These are phyloP conservation scores for Camellia japonica DNA, from an alignment of 148 eudicot genomes.

Conservation along the genomic window DNA sequence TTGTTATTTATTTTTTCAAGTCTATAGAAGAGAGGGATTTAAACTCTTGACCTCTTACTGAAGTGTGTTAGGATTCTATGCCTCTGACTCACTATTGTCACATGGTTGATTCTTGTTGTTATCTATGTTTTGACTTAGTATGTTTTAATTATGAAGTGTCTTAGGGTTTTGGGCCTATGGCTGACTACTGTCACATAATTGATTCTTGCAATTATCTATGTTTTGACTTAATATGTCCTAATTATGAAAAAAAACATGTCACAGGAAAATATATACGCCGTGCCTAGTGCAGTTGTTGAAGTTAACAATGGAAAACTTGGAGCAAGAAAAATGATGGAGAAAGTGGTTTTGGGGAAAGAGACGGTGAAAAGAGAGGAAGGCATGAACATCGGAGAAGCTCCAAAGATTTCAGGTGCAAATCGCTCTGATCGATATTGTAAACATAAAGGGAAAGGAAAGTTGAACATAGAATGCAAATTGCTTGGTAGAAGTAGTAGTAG, in stretches of 20 bases:
- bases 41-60: no score
- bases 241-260: not conserved
- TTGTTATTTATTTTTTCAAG: no score
- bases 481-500: not conserved
- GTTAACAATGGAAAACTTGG: not conserved
- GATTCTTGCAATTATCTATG: not conserved
- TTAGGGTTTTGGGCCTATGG: no score
- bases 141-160: no score
- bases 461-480: constrained; percentile 15
- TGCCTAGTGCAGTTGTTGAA: not conserved
- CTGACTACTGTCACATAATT: no score
- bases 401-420: constrained; percentile 31
- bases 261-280: constrained; percentile 11
- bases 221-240: not conserved
- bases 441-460: constrained; percentile 2
- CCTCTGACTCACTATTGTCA: not conserved
- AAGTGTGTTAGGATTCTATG: no score
- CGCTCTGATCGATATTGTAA: constrained; percentile 17
- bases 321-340: constrained; percentile 30
- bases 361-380: not conserved
- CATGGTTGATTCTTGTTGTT: not conserved
- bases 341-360: not conserved
- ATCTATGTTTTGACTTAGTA: no score
- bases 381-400: not conserved
- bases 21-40: no score